Percentiles rank a stretch among this genome's conserved stretches.
These are phyloP conservation scores for Sherardia arvensis DNA, from an alignment of 257 asterid species.

Conservation along the genomic window DNA sequence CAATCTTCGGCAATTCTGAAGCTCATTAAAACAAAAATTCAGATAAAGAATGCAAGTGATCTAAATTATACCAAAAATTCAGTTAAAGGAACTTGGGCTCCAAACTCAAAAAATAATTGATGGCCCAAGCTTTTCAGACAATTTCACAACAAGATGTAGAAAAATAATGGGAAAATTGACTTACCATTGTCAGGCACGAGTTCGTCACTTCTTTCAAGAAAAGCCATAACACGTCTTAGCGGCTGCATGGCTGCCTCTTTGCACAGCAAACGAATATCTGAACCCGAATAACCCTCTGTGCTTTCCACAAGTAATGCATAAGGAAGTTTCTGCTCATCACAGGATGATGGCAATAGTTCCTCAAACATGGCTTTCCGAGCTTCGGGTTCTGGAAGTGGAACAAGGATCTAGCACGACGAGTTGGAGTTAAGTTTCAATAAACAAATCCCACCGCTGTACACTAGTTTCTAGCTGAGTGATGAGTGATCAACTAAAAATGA, in stretches of 20 bases:
- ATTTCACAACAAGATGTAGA: background rate
- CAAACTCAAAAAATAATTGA: background rate
- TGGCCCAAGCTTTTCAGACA: background rate
- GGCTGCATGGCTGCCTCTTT: slow-evolving; percentile 99
- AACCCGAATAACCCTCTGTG: slow-evolving; percentile 83
- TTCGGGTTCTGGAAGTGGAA: slow-evolving; percentile 92
- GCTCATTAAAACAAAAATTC: background rate
- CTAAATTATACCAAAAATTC: background rate
- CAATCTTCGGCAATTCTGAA: slow-evolving; percentile 81
- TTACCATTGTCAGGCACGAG: slow-evolving; percentile 78
- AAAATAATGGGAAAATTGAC: slow-evolving; percentile 1
- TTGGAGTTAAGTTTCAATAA: background rate
- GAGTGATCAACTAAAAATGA: background rate
- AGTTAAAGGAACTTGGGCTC: background rate
- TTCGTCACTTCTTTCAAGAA: slow-evolving; percentile 60
- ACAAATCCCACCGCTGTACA: background rate
- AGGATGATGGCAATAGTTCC: slow-evolving; percentile 53
- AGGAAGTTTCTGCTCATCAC: slow-evolving; percentile 50
- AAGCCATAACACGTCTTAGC: slow-evolving; percentile 63
- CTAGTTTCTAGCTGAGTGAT: background rate
- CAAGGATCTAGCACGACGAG: slow-evolving; percentile 57
- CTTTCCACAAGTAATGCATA: slow-evolving; percentile 64
- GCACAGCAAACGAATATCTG: slow-evolving; percentile 84
- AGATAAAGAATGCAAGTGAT: background rate
- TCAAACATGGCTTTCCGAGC: slow-evolving; percentile 91